A percentile compares a stretch with the other conserved stretches of the same genome.
Conservation (phyloP, 1,284 basidiomycete species). For the Ceratobasidium papillatum region DNA sequence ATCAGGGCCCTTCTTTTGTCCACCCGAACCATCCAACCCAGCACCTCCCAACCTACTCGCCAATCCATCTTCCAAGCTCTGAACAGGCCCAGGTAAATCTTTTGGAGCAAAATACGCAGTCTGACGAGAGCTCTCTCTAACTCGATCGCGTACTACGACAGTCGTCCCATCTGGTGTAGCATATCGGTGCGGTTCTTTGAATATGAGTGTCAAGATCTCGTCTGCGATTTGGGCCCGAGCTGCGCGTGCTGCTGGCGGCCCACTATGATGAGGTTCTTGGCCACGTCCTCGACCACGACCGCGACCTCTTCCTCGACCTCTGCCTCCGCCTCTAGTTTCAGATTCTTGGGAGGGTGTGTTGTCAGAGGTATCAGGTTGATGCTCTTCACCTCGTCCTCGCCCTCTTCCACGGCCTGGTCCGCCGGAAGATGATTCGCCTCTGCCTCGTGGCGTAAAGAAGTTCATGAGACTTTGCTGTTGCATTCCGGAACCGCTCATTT, state of each 20-base stretch:
- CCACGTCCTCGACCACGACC: constrained; percentile 14
- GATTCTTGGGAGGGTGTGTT: not conserved
- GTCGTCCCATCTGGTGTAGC: constrained; percentile 1
- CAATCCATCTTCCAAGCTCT: constrained; percentile 12
- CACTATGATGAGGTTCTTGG: not conserved
- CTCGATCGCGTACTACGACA: constrained; percentile 29
- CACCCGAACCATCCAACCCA: not conserved
- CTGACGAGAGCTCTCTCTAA: constrained; percentile 7
- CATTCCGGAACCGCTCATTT: not conserved
- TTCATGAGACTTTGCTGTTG: constrained; percentile 15
- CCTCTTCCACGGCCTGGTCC: not conserved
- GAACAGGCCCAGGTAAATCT: constrained; percentile 12
- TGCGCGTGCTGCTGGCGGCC: constrained; percentile 23
- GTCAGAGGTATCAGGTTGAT: not conserved
- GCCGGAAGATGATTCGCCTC: constrained; percentile 11
- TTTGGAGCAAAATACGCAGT: constrained; percentile 17
- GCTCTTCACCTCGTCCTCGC: not conserved
- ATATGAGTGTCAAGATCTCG: constrained; percentile 17
- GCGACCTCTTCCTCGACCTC: constrained; percentile 9
- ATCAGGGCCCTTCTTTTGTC: constrained; percentile 14
- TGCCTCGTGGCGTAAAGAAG: constrained; percentile 10
- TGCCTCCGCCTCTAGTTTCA: not conserved
- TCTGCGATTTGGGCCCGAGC: constrained; percentile 29
- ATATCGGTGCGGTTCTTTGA: constrained; percentile 28
- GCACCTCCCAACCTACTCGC: not conserved